Evolutionary conservation across 257 asterid species (phyloP), one percentile per base, ranked within the genome.

Genomic region (Fraxinus anomala): DNA sequence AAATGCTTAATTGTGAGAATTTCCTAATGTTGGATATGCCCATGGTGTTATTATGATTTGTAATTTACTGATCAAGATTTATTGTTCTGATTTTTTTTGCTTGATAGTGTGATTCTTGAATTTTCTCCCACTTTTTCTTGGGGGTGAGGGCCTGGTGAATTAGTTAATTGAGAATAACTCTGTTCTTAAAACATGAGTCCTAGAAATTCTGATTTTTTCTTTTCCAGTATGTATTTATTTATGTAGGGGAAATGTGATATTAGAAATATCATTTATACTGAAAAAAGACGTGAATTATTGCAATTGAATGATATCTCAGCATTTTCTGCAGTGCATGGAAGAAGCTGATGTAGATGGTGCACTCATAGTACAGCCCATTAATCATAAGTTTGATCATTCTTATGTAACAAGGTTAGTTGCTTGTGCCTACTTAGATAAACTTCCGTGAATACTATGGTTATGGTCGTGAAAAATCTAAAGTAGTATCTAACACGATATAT

Each of bases 301-400:
- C 11, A 5, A 3, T 21, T 9, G 3, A 59, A 21, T 59, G 28
- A 59, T 1, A 7, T 59, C 63, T 13, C 13, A n/a, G 44, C 39
- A 30, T 73, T 81, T 77, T 56, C 14, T 80, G 39, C 85, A 94
- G 97, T 68, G 88, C 78, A 94, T 94, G 97, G 89, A 80, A 68
- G 91, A 92, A 70, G 97, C 94, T 79, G 94, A 90, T 9, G 97
- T 94, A 19, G 96, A 87, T 83, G 98, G 94, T 74, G 96, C 98
- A 34, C 92, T 94, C 80, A 87, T 94, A 74, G 98, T 94, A 83
- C 98, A 94, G 85, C 98, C 98, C 44, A 92, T 94, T 74, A 92
- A 88, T 83, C 95, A 94, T 74, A 90, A 86, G 86, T 94, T 89
- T 73, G 97, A 94, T 88, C 98, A 94, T 90, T 94, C 98, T 72